These are phyloP conservation scores for Cucurbitaria berberidis DNA, from an alignment of 2,329 filamentous ascomycete genomes.

Conservation along the genomic window DNA sequence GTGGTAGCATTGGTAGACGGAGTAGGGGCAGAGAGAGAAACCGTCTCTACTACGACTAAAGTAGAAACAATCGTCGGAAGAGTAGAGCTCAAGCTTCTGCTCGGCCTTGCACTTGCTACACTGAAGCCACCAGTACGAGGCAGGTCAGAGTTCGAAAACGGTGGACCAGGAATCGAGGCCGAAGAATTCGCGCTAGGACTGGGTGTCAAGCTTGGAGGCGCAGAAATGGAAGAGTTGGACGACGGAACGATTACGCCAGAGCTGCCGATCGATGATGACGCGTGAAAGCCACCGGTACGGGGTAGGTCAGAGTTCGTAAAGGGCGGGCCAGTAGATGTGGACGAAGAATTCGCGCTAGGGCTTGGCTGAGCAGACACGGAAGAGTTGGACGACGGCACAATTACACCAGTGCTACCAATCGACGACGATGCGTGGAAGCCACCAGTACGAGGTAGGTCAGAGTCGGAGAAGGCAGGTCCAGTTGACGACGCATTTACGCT, in stretches of 20 bases:
- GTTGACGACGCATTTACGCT: neutral
- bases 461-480: neutral
- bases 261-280: neutral
- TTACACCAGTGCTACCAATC: slow-evolving; percentile 1
- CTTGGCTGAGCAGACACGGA: neutral
- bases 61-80: neutral
- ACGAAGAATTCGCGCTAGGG: neutral
- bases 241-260: neutral
- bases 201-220: neutral
- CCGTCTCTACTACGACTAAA: neutral
- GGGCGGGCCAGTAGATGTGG: neutral
- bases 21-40: neutral
- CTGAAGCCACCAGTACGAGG: neutral
- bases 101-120: neutral
- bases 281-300: neutral
- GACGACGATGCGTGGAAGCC: neutral
- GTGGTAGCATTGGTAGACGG: neutral
- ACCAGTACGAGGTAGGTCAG: too few relatives aligned
- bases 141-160: neutral
- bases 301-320: slow-evolving; percentile 2
- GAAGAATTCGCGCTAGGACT: neutral
- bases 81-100: neutral
- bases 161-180: neutral
- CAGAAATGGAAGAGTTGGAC: neutral
- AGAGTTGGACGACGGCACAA: neutral